Conservation (phyloP, 768 basidiomycete species). For the Cystobasidium ongulense region DNA sequence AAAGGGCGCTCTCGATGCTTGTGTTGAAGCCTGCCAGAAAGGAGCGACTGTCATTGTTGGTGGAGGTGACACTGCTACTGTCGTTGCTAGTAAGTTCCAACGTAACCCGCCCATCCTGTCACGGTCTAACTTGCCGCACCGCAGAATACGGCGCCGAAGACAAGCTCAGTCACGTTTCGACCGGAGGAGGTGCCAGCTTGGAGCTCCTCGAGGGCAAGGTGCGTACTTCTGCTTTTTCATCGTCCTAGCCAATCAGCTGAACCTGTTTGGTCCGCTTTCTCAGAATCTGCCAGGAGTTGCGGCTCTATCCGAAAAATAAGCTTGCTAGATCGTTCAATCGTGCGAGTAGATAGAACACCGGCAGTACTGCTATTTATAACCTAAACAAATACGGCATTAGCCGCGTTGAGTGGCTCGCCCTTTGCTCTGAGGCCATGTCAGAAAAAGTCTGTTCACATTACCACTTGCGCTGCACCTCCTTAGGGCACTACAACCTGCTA, state of each 20-base stretch:
- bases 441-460: too few relatives aligned
- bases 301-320: slow-evolving; percentile 22
- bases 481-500: too few relatives aligned
- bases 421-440: too few relatives aligned
- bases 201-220: slow-evolving; percentile 98
- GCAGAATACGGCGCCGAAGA: slow-evolving; percentile 64
- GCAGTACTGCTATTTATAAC: too few relatives aligned
- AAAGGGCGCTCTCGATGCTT: slow-evolving; percentile 69
- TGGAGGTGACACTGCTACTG: slow-evolving; percentile 81
- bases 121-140: not conserved
- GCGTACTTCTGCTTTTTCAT: not conserved
- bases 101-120: not conserved
- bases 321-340: not conserved
- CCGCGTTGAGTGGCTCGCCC: too few relatives aligned
- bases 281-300: slow-evolving; percentile 27
- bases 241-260: not conserved
- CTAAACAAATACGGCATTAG: too few relatives aligned
- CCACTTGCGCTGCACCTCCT: too few relatives aligned
- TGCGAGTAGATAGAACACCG: not conserved
- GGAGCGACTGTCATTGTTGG: slow-evolving; percentile 92
- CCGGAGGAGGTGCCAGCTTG: slow-evolving; percentile 77
- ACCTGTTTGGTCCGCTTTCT: not conserved
- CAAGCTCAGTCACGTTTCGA: slow-evolving; percentile 90
- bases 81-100: slow-evolving; percentile 56
- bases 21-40: slow-evolving; percentile 72